Percentiles rank a stretch among this genome's conserved stretches.
Evolutionary conservation across 257 asterid species (phyloP).

Genomic region (Solanum bulbocastanum): DNA sequence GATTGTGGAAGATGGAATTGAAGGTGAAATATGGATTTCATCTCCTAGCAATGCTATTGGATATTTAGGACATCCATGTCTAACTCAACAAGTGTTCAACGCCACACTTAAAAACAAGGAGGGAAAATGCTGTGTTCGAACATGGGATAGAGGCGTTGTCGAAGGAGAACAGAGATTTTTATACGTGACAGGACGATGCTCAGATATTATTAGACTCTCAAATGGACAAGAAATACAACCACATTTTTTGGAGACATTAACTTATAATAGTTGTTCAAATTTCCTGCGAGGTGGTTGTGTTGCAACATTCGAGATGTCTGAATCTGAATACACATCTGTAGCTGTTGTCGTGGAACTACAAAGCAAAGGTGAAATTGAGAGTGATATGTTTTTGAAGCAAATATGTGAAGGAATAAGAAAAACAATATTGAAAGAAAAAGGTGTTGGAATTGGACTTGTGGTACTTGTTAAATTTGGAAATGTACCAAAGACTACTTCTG

Average conservation of each 20-base stretch:
- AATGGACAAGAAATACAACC: conserved; percentile 38
- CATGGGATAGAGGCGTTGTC: conserved; percentile 65
- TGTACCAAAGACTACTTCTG: conserved; percentile 80
- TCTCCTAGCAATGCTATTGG: conserved; percentile 71
- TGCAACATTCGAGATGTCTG: conserved; percentile 28
- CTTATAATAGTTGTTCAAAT: conserved; percentile 23
- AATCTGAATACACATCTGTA: not conserved
- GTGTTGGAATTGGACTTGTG: conserved; percentile 30
- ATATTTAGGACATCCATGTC: conserved; percentile 56
- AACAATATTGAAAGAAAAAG: conserved; percentile 21
- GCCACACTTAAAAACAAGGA: conserved; percentile 20
- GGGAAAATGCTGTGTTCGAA: conserved; percentile 31
- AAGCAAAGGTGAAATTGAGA: conserved; percentile 6
- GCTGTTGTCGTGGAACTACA: conserved; percentile 51
- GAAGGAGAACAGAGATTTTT: conserved; percentile 42
- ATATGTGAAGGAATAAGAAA: conserved; percentile 40
- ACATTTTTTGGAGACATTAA: conserved; percentile 65
- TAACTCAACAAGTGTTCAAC: conserved; percentile 43
- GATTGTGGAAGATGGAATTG: conserved; percentile 46
- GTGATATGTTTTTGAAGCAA: not conserved
- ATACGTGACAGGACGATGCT: conserved; percentile 50
- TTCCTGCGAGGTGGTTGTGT: conserved; percentile 55
- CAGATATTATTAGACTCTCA: conserved; percentile 35
- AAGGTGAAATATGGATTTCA: conserved; percentile 87
- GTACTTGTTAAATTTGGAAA: conserved; percentile 45